A percentile compares a stretch with the other conserved stretches of the same genome.
These are phyloP conservation scores for Phoma sp. DNA, from an alignment of 2,329 filamentous ascomycete species.

Conservation along the genomic window DNA sequence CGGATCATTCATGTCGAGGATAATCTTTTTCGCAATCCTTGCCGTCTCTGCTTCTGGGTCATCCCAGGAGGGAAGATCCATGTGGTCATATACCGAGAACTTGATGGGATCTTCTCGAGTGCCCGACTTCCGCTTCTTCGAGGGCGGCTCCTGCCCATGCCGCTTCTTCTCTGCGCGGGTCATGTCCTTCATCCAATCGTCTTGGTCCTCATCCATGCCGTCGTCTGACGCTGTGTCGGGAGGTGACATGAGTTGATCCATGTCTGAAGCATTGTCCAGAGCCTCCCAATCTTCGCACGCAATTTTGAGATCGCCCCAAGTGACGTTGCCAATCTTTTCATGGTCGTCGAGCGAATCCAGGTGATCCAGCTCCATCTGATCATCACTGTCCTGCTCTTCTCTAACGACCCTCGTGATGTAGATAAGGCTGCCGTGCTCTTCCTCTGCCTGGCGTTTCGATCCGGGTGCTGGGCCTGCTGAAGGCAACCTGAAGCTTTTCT, in stretches of 20 bases:
- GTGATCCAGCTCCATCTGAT: constrained; percentile 55
- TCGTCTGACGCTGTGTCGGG: constrained; percentile 28
- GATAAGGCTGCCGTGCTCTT: constrained; percentile 63
- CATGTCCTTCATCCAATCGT: background rate
- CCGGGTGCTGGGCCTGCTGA: constrained; percentile 61
- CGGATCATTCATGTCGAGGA: constrained; percentile 87
- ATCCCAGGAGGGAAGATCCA: constrained; percentile 69
- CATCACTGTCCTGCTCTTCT: constrained; percentile 51
- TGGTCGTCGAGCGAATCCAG: constrained; percentile 61
- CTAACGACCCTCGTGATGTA: constrained; percentile 50
- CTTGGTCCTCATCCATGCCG: constrained; percentile 28
- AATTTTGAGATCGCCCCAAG: constrained; percentile 79
- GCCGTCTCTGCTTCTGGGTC: constrained; percentile 77
- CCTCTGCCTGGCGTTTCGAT: constrained; percentile 52
- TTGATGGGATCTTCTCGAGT: constrained; percentile 28
- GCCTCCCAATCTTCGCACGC: constrained; percentile 86
- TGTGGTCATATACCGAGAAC: constrained; percentile 47
- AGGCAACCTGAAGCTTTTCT: constrained; percentile 78
- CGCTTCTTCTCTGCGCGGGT: too few relatives aligned
- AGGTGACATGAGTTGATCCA: constrained; percentile 32
- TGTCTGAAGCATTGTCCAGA: constrained; percentile 48
- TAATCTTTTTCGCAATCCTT: constrained; percentile 76
- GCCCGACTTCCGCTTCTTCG: constrained; percentile 69
- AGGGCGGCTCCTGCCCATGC: too few relatives aligned
- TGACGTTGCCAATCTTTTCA: constrained; percentile 75